Evolutionary conservation across 352 stramenopile species (phyloP), one percentile per base, ranked within the genome.

Genomic region (Globisporangium yorkense): DNA sequence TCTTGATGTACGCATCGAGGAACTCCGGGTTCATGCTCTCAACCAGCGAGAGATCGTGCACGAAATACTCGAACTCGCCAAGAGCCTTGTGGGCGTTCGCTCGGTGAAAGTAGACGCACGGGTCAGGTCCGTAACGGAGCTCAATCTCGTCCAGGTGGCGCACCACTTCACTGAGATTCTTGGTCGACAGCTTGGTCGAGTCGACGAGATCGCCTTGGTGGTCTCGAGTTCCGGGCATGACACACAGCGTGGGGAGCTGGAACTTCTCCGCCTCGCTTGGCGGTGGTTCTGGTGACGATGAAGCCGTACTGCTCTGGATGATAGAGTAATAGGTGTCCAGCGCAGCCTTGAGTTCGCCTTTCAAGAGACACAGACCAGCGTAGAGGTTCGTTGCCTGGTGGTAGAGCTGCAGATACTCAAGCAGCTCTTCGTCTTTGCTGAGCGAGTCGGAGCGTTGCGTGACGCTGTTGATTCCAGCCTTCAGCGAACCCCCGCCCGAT

Each of bases 101-200:
- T 31, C 77, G 71, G 54, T 88, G 77, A 40, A 88, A 86, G 54
- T 84, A 86, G 21, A 86, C 29, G 56, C 71, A 84, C 8, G 71
- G 31, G 49, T 88, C 75, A 0, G 75, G 77, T 2, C 75, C 77
- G 27, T 88, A 88, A 2, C 77, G 74, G 48, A 61, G 71, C 44
- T 86, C 77, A 24, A 86, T 54, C 55, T 88, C 75, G 21, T 75
- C 68, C 24, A 88, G 51, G 47, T 88, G 77, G 2, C 73, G 67
- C 31, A 86, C 35, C 0, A 73, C 55, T 49, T 88, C 73, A 5
- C 61, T 53, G 0, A 87, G 47, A 49, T 75, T 75, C 47, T 73
- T 68, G 12, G 66, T 68, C 3, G 74, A 80, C 6, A 85, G 53
- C 50, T 78, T 77, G 3, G 61, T 68, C 7, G 77, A 80, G 47